These are phyloP conservation scores for Lablab purpureus DNA, from an alignment of 306 rosid genomes.

Conservation along the genomic window DNA sequence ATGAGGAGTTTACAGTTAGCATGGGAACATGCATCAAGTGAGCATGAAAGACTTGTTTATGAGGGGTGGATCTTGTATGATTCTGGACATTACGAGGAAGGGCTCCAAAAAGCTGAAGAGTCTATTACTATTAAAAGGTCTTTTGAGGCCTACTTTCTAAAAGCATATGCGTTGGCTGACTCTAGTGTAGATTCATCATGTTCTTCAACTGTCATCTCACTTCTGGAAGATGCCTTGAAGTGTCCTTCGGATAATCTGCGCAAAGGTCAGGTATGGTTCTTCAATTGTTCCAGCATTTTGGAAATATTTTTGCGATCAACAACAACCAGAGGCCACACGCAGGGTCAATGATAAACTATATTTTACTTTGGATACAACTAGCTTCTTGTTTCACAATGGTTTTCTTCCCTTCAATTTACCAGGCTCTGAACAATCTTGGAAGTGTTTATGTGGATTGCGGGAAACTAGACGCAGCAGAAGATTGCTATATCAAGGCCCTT, in stretches of 20 bases:
- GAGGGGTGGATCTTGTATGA: slow-evolving; percentile 97
- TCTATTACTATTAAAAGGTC: slow-evolving; percentile 84
- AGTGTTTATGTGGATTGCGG: slow-evolving; percentile 87
- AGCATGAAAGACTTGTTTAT: slow-evolving; percentile 83
- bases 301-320: slow-evolving; percentile 4
- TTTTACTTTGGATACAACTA: background rate
- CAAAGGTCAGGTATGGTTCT: slow-evolving; percentile 86
- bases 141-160: slow-evolving; percentile 90
- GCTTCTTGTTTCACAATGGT: slow-evolving; percentile 33
- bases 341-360: background rate
- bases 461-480: slow-evolving; percentile 80
- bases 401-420: slow-evolving; percentile 42
- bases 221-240: slow-evolving; percentile 86
- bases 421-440: slow-evolving; percentile 96
- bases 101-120: slow-evolving; percentile 89
- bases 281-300: slow-evolving; percentile 30
- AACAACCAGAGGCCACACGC: background rate
- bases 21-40: slow-evolving; percentile 84
- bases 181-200: slow-evolving; percentile 76
- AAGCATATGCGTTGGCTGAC: slow-evolving; percentile 95
- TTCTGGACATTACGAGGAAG: slow-evolving; percentile 91
- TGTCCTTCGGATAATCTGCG: slow-evolving; percentile 96
- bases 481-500: slow-evolving; percentile 90
- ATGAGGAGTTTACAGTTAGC: slow-evolving; percentile 94
- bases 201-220: slow-evolving; percentile 82